Conservation (phyloP, 2,329 filamentous ascomycete species). For the Ophiostoma triangulosporum region DNA sequence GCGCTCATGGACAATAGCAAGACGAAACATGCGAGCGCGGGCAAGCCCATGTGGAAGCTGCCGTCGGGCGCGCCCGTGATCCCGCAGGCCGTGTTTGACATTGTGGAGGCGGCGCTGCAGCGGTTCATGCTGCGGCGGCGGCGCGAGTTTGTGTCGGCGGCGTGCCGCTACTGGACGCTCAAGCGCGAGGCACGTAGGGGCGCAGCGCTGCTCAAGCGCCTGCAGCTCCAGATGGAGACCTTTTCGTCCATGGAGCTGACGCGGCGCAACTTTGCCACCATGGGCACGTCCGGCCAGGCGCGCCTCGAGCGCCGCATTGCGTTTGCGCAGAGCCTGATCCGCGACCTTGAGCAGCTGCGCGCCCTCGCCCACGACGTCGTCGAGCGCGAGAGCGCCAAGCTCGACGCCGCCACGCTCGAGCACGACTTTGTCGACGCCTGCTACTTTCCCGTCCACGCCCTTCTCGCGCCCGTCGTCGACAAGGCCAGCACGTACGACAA, state of each 20-base stretch:
- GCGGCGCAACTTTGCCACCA: conserved; percentile 83
- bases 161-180: conserved; percentile 94
- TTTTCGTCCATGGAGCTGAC: conserved; percentile 98
- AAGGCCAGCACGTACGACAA: conserved; percentile 61
- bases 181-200: conserved; percentile 88
- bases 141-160: conserved; percentile 85
- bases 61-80: conserved; percentile 92
- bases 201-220: conserved; percentile 78
- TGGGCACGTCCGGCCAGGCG: conserved; percentile 72
- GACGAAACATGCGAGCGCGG: conserved; percentile 20
- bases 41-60: conserved; percentile 73
- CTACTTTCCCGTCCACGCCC: conserved; percentile 75
- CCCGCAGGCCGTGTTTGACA: conserved; percentile 73
- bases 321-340: conserved; percentile 64
- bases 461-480: conserved; percentile 66
- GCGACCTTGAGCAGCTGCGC: conserved; percentile 66
- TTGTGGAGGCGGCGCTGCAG: conserved; percentile 69
- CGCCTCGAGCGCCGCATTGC: conserved; percentile 72
- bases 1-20: conserved; percentile 39
- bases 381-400: conserved; percentile 61
- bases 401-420: conserved; percentile 63
- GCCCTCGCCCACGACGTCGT: conserved; percentile 57
- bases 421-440: conserved; percentile 71
- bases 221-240: conserved; percentile 89
- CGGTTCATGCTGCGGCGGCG: conserved; percentile 70